Evolutionary conservation across 305 asterid species (phyloP), one percentile per base, ranked within the genome.

Genomic region (Fraxinus greggii): DNA sequence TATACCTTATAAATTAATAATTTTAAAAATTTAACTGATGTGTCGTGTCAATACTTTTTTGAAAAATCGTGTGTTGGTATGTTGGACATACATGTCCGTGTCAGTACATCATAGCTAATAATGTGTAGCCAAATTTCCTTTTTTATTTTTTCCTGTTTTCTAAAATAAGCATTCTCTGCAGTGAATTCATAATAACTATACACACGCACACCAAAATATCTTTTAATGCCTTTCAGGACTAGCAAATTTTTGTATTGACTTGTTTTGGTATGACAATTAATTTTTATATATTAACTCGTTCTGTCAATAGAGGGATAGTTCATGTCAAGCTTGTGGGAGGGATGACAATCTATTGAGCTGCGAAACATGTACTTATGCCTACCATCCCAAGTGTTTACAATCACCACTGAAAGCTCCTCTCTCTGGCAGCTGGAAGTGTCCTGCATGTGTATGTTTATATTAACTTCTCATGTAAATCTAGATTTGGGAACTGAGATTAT

Each of bases 351-450:
- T 96, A 78, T 83, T 89, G 90, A 87, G 86, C 72, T 96, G 99
- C 80, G 97, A 89, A 87, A 93, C 98, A 48, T 96, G 99, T 78
- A 89, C 85, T 75, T 94, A 93, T 86, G 83, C 92, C 32, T 96
- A 88, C 90, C 99, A 96, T 86, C 94, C 91, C 13, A 92, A 88
- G 81, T 96, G 99, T 85, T 90, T 96, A 82, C 86, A 93, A 77
- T 97, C 98, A 12, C 90, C 87, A 0, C 45, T 89, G 73, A 92
- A 85, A 85, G 90, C 87, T 87, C 95, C 98, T 85, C 80, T 81
- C 69, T 94, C 99, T 15, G 83, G 86, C 88, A 84, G 80, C 88
- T 96, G 99, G 99, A 90, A 86, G 85, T 96, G 99, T 81, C 98
- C 99, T 73, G 98, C 90, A 90, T 96, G 99, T 88, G 99, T 96